Base-by-base conservation (phyloP, 2,329 filamentous ascomycete genomes). In the Aureobasidium sp. region DNA sequence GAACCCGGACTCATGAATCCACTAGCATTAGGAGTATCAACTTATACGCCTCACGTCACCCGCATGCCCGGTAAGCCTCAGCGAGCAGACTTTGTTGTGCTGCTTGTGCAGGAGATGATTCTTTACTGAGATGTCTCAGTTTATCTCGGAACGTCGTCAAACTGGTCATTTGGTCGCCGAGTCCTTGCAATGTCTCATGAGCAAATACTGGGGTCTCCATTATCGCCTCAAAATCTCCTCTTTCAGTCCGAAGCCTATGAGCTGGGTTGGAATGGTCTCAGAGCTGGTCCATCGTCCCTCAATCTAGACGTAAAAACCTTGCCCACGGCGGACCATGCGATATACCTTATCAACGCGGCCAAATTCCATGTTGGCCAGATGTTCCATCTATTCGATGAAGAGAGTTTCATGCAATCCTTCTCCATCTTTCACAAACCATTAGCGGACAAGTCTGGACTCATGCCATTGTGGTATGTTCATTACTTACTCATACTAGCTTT, bases 341-440 rank as follows among this genome's bases (percentile, higher is more conserved):
- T 81, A 4, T 83, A 80, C 61, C 69, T 84, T 3, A 79, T 83
- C 71, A 83, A 82, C 63, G 78, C 80, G 0, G 81, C 83, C 63
- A 83, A 83, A 61, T 84, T 83, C 47, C 80, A 83, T 63, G 82
- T 80, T 61, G 77, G 78, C 3, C 81, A 82, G 34, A 68, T 83
- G 2, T 81, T 82, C 27, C 81, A 82, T 53, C 70, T 84, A 64
- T 82, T 83, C 47, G 81, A 84, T 27, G 81, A 83, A 53, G 73
- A 76, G 12, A 74, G 72, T 0, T 84, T 84, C 62, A 81, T 81
- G 76, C 66, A 66, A 5, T 71, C 73, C 4, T 69, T 81, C 9
- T 71, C 74, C 41, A 67, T 70, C 2, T 80, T 80, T 65, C 76
- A 81, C 62, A 69, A 73, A 1, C 44, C 44, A 2, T 24, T 68